A percentile compares a stretch with the other conserved stretches of the same genome.
phyloP scores from a whole-genome alignment of 2,329 filamentous ascomycete genomes.

The Botryotinia calthae region DNA sequence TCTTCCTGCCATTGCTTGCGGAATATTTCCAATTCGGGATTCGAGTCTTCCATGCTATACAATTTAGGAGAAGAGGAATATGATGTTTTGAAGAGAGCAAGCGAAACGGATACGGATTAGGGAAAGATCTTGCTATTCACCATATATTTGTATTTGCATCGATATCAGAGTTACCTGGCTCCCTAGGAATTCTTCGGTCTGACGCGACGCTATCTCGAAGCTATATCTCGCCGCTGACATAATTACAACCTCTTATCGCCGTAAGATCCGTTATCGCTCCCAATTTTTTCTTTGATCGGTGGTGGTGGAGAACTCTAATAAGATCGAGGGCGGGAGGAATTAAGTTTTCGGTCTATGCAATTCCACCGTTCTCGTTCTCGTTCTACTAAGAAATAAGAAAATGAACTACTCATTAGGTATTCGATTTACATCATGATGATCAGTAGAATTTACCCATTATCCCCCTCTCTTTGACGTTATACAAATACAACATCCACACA shows the following conservation, averaged over 20 bases:
- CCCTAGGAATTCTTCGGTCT: not conserved
- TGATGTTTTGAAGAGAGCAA: not conserved
- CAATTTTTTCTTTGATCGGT: slow-evolving; percentile 7
- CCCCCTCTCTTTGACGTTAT: not conserved
- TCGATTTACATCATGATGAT: slow-evolving; percentile 7
- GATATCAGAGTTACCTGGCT: not conserved
- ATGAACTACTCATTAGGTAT: not conserved
- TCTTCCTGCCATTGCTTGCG: slow-evolving; percentile 84
- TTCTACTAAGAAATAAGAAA: not conserved
- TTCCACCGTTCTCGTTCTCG: no score
- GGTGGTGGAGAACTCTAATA: not conserved
- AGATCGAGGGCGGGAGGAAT: not conserved
- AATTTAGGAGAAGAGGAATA: not conserved
- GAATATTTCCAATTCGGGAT: slow-evolving; percentile 80
- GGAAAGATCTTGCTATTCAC: not conserved
- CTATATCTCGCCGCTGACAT: slow-evolving; percentile 24
- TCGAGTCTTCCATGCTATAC: slow-evolving; percentile 43
- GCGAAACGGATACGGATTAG: not conserved
- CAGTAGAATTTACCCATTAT: not conserved
- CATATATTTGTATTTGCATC: no score
- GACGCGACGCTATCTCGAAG: slow-evolving; percentile 4
- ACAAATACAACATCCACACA: not conserved
- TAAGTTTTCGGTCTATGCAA: not conserved
- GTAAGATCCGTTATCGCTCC: slow-evolving; percentile 15
- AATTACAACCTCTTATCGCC: slow-evolving; percentile 11